These are phyloP conservation scores for Aspergillus sp. DNA, from an alignment of 2,329 filamentous ascomycete genomes.

Conservation along the genomic window DNA sequence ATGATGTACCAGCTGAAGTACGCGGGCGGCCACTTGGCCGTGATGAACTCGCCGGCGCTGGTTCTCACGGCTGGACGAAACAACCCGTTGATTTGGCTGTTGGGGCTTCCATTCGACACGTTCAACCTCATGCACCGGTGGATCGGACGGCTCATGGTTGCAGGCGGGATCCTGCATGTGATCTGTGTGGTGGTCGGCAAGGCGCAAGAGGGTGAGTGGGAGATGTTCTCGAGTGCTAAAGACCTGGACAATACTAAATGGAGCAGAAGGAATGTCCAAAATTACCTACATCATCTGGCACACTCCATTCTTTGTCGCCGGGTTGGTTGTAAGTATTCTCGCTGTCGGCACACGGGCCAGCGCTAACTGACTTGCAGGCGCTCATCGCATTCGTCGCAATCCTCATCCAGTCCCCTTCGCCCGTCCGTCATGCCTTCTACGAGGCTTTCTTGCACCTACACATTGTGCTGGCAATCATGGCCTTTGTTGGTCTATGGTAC, in stretches of 20 bases:
- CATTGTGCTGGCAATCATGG: conserved; percentile 39
- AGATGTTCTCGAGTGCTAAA: conserved; percentile 1
- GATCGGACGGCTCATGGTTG: conserved; percentile 70
- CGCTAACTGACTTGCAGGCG: conserved; percentile 48
- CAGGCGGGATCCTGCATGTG: conserved; percentile 69
- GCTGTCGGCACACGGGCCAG: conserved; percentile 47
- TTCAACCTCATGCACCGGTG: conserved; percentile 88
- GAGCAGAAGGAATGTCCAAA: conserved; percentile 52
- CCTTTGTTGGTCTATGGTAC: conserved; percentile 41
- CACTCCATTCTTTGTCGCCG: conserved; percentile 29
- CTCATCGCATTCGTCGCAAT: conserved; percentile 40
- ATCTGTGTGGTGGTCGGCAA: conserved; percentile 25
- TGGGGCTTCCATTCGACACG: conserved; percentile 87
- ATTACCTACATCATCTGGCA: conserved; percentile 28
- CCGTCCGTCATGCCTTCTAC: conserved; percentile 45
- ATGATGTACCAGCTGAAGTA: conserved; percentile 62
- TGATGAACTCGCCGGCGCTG: conserved; percentile 85
- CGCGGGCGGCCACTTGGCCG: conserved; percentile 74
- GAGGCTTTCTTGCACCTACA: conserved; percentile 46
- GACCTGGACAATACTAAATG: neutral
- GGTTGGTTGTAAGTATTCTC: conserved; percentile 42
- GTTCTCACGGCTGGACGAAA: conserved; percentile 85
- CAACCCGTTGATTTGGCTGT: conserved; percentile 77
- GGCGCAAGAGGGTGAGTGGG: conserved; percentile 17
- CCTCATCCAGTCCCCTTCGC: conserved; percentile 41